Percentiles rank a stretch among this genome's conserved stretches.
These are phyloP conservation scores for Talaromyces piceae DNA, from an alignment of 2,329 filamentous ascomycete species.

Conservation along the genomic window DNA sequence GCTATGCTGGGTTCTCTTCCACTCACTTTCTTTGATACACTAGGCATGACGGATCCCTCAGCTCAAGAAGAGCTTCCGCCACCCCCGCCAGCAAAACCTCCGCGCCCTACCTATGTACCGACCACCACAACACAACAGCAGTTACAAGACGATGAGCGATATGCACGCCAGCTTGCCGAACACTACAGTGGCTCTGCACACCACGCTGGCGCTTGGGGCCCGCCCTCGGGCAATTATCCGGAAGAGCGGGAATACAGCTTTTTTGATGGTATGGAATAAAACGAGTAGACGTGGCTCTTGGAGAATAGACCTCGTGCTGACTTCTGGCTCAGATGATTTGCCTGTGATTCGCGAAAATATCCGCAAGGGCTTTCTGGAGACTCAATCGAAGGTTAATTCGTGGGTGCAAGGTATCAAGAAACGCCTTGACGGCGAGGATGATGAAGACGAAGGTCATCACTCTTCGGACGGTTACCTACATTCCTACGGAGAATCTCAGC, in stretches of 20 bases:
- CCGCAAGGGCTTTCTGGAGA: constrained; percentile 89
- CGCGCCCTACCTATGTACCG: constrained; percentile 55
- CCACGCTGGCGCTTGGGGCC: constrained; percentile 23
- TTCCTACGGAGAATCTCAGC: constrained; percentile 22
- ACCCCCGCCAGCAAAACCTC: constrained; percentile 69
- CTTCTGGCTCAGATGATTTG: constrained; percentile 61
- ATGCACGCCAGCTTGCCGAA: constrained; percentile 85
- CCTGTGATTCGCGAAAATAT: constrained; percentile 89
- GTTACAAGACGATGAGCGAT: constrained; percentile 81
- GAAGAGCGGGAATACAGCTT: constrained; percentile 79
- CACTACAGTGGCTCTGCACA: constrained; percentile 59
- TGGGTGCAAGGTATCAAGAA: constrained; percentile 93
- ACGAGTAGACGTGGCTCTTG: not conserved
- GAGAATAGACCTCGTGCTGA: not conserved
- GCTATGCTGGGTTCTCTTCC: not conserved
- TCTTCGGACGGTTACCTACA: constrained; percentile 31
- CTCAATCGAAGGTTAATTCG: constrained; percentile 82
- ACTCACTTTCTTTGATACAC: constrained; percentile 9
- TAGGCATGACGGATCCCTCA: constrained; percentile 74
- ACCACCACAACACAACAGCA: constrained; percentile 62
- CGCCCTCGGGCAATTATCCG: constrained; percentile 41
- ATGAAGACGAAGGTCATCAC: constrained; percentile 37
- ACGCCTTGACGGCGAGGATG: constrained; percentile 80
- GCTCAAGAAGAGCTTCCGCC: constrained; percentile 62
- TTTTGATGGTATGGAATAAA: constrained; percentile 58